Evolutionary conservation across 331 rosid genomes (phyloP), one percentile per base, ranked within the genome.

Genomic region (Rhamnella rubrinervis): DNA sequence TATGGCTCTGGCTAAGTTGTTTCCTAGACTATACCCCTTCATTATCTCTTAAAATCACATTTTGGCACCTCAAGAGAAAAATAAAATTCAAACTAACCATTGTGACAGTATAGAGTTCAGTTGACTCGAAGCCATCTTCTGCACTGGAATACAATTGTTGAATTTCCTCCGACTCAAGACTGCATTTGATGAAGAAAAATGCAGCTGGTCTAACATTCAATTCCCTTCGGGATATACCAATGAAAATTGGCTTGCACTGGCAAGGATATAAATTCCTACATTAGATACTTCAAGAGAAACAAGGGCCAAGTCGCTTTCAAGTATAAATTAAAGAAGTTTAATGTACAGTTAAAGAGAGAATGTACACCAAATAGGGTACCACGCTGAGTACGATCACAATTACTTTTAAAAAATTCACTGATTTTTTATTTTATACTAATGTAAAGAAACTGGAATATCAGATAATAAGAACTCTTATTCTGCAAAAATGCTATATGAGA

Each of bases 121-220:
- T 91, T 63, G 98, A 93, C 80, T 93, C 97, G 66, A 84, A 93
- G 75, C 95, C 89, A 75, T 93, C 97, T 83, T 89, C 87, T 50
- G 98, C 96, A 44, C 63, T 84, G 31, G 83, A 68, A 78, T 93
- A 93, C 61, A 87, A 67, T 66, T 77, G 61, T 64, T 85, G 95
- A 78, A 95, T 81, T 77, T 95, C 96, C 53, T 71, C 25, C 0
- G 96, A 89, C 70, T 81, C 83, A 41, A 84, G 86, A 77, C 59
- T 85, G 83, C 98, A 91, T 79, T 87, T 91, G 78, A 91, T 83
- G 78, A 77, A 87, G 88, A 95, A 95, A 83, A 95, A 91, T 65
- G 90, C 87, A 40, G 95, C 4, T 4, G 97, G 96, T 63, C 96
- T 81, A 64, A 85, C 95, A 72, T 93, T 93, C 73, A 93, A 68